These are phyloP conservation scores for Dothistroma pini DNA, from an alignment of 2,329 filamentous ascomycete genomes.

Conservation along the genomic window DNA sequence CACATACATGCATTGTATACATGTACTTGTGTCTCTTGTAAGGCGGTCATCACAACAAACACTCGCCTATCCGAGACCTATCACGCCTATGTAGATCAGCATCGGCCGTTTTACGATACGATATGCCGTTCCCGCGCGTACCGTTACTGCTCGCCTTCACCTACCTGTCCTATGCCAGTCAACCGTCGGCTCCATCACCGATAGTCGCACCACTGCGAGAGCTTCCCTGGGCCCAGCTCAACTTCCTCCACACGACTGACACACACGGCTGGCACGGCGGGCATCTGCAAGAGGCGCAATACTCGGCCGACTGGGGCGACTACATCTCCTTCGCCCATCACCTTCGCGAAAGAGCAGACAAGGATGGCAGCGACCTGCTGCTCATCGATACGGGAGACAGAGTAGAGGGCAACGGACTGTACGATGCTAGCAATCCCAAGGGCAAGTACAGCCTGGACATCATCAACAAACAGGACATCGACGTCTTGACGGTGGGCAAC, in stretches of 20 bases:
- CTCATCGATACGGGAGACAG: constrained; percentile 93
- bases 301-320: constrained; percentile 96
- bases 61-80: not conserved
- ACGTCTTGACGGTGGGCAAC: constrained; percentile 84
- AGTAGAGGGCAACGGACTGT: constrained; percentile 90
- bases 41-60: not conserved
- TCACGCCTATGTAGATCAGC: not conserved
- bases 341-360: constrained; percentile 73
- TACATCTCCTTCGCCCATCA: constrained; percentile 90
- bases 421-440: constrained; percentile 83
- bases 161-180: constrained; percentile 44
- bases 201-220: constrained; percentile 77
- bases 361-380: constrained; percentile 76
- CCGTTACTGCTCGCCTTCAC: constrained; percentile 24
- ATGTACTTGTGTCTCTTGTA: not conserved
- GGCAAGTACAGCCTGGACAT: constrained; percentile 88
- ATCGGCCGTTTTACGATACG: not conserved
- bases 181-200: constrained; percentile 76
- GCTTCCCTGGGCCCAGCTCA: constrained; percentile 88
- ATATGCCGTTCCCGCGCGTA: constrained; percentile 15
- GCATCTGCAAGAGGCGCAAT: constrained; percentile 88
- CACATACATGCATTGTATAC: not conserved
- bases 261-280: constrained; percentile 95
- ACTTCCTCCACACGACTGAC: constrained; percentile 89
- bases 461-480: constrained; percentile 74